Percentiles rank a stretch among this genome's conserved stretches.
Evolutionary conservation across 441 rosid genomes (phyloP).

Genomic region (Omphalea diandra): DNA sequence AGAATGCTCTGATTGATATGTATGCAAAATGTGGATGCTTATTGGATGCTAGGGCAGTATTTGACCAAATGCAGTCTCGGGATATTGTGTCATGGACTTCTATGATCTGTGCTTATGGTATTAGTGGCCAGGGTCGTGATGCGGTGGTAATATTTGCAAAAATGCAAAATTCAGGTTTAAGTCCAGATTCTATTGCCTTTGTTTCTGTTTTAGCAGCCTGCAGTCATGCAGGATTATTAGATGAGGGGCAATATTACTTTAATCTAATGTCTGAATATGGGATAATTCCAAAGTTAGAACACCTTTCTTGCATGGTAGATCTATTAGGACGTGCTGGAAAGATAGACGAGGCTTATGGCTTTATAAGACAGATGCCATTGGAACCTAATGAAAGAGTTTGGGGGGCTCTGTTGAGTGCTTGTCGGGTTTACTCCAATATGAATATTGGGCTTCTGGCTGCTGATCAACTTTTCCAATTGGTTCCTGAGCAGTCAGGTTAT

Average conservation of each 20-base stretch:
- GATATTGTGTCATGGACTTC: slow-evolving; percentile 35
- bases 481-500: slow-evolving; percentile 31
- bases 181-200: slow-evolving; percentile 35
- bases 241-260: slow-evolving; percentile 26
- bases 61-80: slow-evolving; percentile 24
- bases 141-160: slow-evolving; percentile 27
- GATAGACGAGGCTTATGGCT: slow-evolving; percentile 28
- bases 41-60: slow-evolving; percentile 29
- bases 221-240: slow-evolving; percentile 35
- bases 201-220: slow-evolving; percentile 41
- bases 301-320: slow-evolving; percentile 36
- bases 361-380: slow-evolving; percentile 27
- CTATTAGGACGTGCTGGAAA: slow-evolving; percentile 35
- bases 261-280: slow-evolving; percentile 25
- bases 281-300: slow-evolving; percentile 29
- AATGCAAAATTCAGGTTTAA: slow-evolving; percentile 29
- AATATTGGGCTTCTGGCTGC: slow-evolving; percentile 33
- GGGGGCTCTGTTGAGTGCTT: slow-evolving; percentile 37
- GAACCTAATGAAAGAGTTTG: slow-evolving; percentile 35
- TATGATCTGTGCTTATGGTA: slow-evolving; percentile 31
- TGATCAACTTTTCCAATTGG: slow-evolving; percentile 26
- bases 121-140: slow-evolving; percentile 24
- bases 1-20: slow-evolving; percentile 39
- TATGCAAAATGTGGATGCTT: slow-evolving; percentile 36
- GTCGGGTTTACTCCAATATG: slow-evolving; percentile 28